phyloP scores from a whole-genome alignment of 1,139 yeast genomes.

The Yarrowia galli region DNA sequence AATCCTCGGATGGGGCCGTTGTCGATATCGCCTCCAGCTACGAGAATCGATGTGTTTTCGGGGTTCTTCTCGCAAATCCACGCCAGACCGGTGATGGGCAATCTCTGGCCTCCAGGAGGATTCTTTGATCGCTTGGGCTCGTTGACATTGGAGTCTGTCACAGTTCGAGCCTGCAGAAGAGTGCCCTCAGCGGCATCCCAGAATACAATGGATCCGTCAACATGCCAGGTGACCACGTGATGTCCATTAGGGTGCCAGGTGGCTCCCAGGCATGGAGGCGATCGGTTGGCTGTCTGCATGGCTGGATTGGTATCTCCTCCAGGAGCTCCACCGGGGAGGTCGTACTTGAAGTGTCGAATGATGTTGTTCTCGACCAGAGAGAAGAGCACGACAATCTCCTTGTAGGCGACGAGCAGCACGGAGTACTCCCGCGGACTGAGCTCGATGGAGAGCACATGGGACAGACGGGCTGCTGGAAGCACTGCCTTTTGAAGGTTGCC shows the following conservation, averaged over 20 bases:
- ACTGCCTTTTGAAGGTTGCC: slow-evolving; percentile 70
- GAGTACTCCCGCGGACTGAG: slow-evolving; percentile 94
- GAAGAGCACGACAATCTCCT: slow-evolving; percentile 72
- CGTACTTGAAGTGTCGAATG: slow-evolving; percentile 64
- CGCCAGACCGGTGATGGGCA: slow-evolving; percentile 55
- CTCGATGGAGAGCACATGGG: slow-evolving; percentile 70
- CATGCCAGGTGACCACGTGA: slow-evolving; percentile 78
- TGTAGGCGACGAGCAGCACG: slow-evolving; percentile 73
- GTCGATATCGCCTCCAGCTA: slow-evolving; percentile 70
- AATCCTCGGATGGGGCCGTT: slow-evolving; percentile 61
- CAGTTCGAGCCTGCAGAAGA: slow-evolving; percentile 73
- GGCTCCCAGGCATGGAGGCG: slow-evolving; percentile 66
- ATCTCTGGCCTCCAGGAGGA: slow-evolving; percentile 44
- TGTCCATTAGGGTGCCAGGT: slow-evolving; percentile 93
- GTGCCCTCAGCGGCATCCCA: slow-evolving; percentile 90
- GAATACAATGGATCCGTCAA: slow-evolving; percentile 82
- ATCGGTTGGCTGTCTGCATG: slow-evolving; percentile 46
- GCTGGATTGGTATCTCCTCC: slow-evolving; percentile 64
- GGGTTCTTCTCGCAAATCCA: slow-evolving; percentile 88
- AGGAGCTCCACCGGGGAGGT: slow-evolving; percentile 65
- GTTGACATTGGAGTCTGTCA: slow-evolving; percentile 71
- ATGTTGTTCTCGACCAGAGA: slow-evolving; percentile 68
- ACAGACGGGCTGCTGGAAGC: slow-evolving; percentile 50
- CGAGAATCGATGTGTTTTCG: slow-evolving; percentile 74
- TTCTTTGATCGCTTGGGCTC: slow-evolving; percentile 51